phyloP scores from a whole-genome alignment of 768 basidiomycete genomes.

The Baorangia bicolor region DNA sequence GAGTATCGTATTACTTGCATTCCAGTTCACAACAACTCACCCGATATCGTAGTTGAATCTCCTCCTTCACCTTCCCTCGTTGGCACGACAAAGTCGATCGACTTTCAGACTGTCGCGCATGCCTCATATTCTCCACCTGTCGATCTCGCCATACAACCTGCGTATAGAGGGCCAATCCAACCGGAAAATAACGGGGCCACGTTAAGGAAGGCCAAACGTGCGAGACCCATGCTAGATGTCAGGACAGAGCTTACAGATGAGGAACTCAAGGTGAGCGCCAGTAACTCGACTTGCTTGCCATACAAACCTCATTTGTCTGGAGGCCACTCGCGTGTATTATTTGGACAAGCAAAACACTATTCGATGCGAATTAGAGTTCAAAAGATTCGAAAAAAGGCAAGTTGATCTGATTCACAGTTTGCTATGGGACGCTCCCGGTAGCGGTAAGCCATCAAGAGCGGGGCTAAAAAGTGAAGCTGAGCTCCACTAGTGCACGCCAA shows the following conservation, averaged over 20 bases:
- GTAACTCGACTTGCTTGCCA: neutral
- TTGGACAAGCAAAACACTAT: conserved; percentile 57
- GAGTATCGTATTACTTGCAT: neutral
- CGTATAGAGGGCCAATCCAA: neutral
- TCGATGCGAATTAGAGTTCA: conserved; percentile 49
- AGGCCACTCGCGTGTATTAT: conserved; percentile 69
- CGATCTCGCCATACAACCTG: neutral
- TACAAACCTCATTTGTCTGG: neutral
- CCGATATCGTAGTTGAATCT: conserved; percentile 1
- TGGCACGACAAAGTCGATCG: conserved; percentile 4
- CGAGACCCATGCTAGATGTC: conserved; percentile 61
- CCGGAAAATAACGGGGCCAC: neutral
- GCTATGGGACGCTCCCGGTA: conserved; percentile 63
- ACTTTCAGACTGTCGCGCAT: neutral
- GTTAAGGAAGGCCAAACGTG: conserved; percentile 45
- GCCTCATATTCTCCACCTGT: conserved; percentile 1
- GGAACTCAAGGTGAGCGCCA: conserved; percentile 61
- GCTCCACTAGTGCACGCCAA: conserved; percentile 56
- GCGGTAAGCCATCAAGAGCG: conserved; percentile 46
- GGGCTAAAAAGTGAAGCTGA: conserved; percentile 3
- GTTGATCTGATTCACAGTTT: conserved; percentile 56
- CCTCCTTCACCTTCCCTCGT: conserved; percentile 1
- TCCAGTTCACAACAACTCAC: neutral
- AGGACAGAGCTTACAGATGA: conserved; percentile 82
- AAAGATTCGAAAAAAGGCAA: conserved; percentile 55